phyloP scores from a whole-genome alignment of 257 asterid genomes.

The Coffea eugenioides region DNA sequence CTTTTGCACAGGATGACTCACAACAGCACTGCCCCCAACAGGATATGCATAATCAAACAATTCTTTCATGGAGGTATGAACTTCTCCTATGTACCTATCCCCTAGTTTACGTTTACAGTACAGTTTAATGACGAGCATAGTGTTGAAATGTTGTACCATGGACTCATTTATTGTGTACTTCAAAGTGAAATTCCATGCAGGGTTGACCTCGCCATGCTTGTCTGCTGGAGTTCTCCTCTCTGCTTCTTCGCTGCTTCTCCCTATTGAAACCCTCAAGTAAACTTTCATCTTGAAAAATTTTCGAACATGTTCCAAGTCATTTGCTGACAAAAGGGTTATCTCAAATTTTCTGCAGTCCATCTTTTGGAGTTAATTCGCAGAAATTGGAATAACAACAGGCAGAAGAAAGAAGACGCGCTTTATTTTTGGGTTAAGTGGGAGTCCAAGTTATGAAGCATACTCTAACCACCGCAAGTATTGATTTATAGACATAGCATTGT shows the following conservation, averaged over 20 bases:
- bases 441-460: not conserved
- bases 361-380: not conserved
- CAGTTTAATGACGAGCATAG: constrained; percentile 54
- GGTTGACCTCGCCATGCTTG: constrained; percentile 55
- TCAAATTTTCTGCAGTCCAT: constrained; percentile 24
- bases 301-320: constrained; percentile 50
- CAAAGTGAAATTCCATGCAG: constrained; percentile 68
- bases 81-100: constrained; percentile 68
- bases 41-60: constrained; percentile 45
- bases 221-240: constrained; percentile 53
- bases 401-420: not conserved
- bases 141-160: constrained; percentile 37
- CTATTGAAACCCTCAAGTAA: constrained; percentile 55
- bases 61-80: constrained; percentile 55
- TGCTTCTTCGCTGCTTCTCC: constrained; percentile 22
- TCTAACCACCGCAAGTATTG: not conserved
- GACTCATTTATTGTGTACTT: constrained; percentile 53
- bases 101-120: constrained; percentile 69
- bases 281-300: constrained; percentile 59
- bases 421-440: too few relatives aligned
- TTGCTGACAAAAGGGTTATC: constrained; percentile 57
- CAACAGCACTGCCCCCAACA: constrained; percentile 45
- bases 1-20: constrained; percentile 47
- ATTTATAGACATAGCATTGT: not conserved
- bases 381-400: too few relatives aligned